phyloP scores from a whole-genome alignment of 305 asterid species.

The Fraxinus nigra region DNA sequence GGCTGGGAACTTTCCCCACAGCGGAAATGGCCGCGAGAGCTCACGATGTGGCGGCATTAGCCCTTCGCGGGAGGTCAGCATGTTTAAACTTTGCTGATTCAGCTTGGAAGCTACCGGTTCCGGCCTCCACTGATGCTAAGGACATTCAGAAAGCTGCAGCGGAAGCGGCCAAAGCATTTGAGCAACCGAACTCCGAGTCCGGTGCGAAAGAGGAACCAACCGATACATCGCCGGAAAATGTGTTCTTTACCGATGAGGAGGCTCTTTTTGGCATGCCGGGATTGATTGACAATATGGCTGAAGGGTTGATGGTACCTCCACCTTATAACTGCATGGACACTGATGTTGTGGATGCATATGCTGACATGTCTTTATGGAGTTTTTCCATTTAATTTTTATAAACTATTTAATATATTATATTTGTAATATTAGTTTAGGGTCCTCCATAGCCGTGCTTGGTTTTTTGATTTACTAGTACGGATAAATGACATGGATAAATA shows the following conservation, averaged over 20 bases:
- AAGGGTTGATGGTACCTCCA: constrained; percentile 69
- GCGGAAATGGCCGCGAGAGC: constrained; percentile 68
- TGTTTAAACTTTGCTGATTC: constrained; percentile 77
- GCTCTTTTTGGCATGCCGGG: constrained; percentile 51
- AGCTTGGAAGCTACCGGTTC: constrained; percentile 55
- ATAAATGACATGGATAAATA: neutral
- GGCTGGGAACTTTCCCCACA: constrained; percentile 52
- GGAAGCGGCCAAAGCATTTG: constrained; percentile 39
- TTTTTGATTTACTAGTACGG: neutral
- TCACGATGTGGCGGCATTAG: constrained; percentile 80
- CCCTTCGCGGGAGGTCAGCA: constrained; percentile 60
- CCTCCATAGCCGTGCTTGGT: neutral
- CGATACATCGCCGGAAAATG: constrained; percentile 12
- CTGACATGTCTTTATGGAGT: constrained; percentile 55
- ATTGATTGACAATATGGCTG: constrained; percentile 52
- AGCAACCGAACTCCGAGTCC: neutral
- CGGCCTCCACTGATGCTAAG: constrained; percentile 43
- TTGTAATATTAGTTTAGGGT: neutral
- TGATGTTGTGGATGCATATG: constrained; percentile 27
- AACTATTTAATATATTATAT: neutral
- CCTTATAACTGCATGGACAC: constrained; percentile 19
- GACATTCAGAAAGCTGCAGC: constrained; percentile 46
- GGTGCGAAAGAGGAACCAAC: neutral
- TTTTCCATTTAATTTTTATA: constrained; percentile 24
- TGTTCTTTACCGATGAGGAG: constrained; percentile 49